Percentiles rank a stretch among this genome's conserved stretches.
These are phyloP conservation scores for Ganoderma resinaceum DNA, from an alignment of 1,284 basidiomycete species.

Conservation along the genomic window DNA sequence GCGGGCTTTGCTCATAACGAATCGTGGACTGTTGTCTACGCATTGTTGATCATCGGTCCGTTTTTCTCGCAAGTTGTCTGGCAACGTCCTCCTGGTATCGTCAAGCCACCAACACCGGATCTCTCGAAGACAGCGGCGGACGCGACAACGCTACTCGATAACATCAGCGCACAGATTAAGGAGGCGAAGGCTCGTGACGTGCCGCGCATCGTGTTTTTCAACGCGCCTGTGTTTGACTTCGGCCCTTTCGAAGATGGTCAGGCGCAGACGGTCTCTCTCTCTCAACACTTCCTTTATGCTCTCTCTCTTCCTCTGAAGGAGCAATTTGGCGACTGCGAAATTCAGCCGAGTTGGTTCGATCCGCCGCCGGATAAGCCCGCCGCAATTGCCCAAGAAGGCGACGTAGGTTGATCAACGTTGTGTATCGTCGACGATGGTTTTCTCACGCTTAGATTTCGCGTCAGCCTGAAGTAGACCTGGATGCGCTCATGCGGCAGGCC, in stretches of 20 bases:
- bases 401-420: neutral
- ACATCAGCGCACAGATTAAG: neutral
- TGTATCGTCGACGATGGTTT: too few relatives aligned
- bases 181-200: neutral
- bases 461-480: too few relatives aligned
- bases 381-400: neutral
- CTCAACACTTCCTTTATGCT: neutral
- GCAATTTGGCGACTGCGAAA: neutral
- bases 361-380: neutral
- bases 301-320: neutral
- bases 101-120: neutral
- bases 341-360: constrained; percentile 5
- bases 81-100: neutral
- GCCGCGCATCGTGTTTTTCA: neutral
- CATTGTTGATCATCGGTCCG: neutral
- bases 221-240: neutral
- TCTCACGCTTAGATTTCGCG: too few relatives aligned
- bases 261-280: neutral
- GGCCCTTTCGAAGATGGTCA: neutral
- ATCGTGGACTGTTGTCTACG: neutral
- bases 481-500: too few relatives aligned
- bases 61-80: neutral
- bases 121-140: neutral
- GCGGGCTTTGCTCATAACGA: neutral
- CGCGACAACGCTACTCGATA: neutral